Conservation (phyloP, 164 flowering plant genomes). For the Liriodendron chinense region DNA sequence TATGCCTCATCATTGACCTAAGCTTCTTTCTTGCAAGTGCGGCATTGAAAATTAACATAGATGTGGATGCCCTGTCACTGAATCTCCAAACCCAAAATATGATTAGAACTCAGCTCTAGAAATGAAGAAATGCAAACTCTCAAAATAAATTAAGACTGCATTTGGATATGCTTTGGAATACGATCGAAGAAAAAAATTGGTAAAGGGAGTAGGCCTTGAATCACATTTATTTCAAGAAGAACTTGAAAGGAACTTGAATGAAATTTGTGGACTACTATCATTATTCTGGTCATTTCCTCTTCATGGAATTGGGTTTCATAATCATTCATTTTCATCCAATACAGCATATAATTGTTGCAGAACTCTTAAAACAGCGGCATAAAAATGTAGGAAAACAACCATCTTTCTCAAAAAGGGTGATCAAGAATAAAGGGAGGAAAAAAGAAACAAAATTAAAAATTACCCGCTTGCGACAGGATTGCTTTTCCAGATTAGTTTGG, state of each 20-base stretch:
- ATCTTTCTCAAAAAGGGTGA: neutral
- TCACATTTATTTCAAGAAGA: neutral
- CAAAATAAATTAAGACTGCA: neutral
- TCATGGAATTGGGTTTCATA: neutral
- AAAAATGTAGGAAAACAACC: neutral
- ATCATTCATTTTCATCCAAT: neutral
- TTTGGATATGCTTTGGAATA: neutral
- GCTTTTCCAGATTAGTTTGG: slow-evolving; percentile 30
- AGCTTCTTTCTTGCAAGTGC: slow-evolving; percentile 59
- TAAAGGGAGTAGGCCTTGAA: neutral
- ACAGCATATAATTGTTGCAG: neutral
- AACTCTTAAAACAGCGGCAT: neutral
- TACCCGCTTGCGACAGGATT: slow-evolving; percentile 44
- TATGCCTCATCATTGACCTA: slow-evolving; percentile 49
- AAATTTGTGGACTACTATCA: no score
- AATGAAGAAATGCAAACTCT: neutral
- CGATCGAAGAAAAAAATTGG: neutral
- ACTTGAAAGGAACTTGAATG: no score
- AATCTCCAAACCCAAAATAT: slow-evolving; percentile 8
- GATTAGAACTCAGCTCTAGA: neutral
- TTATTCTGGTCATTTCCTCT: neutral
- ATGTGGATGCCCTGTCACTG: slow-evolving; percentile 41
- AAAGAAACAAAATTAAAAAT: slow-evolving; percentile 27
- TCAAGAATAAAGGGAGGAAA: no score
- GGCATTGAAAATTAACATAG: slow-evolving; percentile 45